Evolutionary conservation across 2,329 filamentous ascomycete species (phyloP), one percentile per base, ranked within the genome.

Genomic region (Alternaria brassicae): DNA sequence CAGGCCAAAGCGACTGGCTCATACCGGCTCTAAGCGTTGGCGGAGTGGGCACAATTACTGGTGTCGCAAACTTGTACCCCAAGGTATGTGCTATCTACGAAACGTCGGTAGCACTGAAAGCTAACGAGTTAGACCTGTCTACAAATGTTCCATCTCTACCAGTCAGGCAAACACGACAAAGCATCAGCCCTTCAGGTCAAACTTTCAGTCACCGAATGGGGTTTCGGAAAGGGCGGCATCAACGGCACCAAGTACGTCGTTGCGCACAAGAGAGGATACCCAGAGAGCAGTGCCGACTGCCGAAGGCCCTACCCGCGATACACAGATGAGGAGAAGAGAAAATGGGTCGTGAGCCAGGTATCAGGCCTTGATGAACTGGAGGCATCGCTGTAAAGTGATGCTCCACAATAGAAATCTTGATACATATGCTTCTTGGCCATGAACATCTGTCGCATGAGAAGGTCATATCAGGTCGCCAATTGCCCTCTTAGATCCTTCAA

Each of bases 161-260:
- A 72, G 48, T 71, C 79, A 2, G 84, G 84, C 10, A 81, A 83
- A 68, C 57, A 75, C 9, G 72, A 79, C 10, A 82, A 85, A 69
- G 85, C 84, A 0, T 78, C 80, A 25, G 75, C 77, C 2, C 75
- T 83, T 4, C 85, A 87, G 71, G 75, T 83, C 50, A 79, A 83
- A 72, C 76, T 86, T 36, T 83, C 81, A 6, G 76, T 81, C 66
- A 80, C 81, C 57, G 85, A 87, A 77, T 85, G 81, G 80, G 85
- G 83, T 1, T 85, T 88, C 53, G 83, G 76, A 27, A 85, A 85
- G 70, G 82, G 83, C 3, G 85, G 84, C n/a, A 85, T 88, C 70
- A 86, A 86, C 66, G 85, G 85, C 9, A 87, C 83, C 7, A 87
- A 87, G 71, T 87, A 83, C 80, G 80, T 86, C n/a, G 84, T 86